Conservation (phyloP, 768 basidiomycete species). For the Mycena kentingensis region DNA sequence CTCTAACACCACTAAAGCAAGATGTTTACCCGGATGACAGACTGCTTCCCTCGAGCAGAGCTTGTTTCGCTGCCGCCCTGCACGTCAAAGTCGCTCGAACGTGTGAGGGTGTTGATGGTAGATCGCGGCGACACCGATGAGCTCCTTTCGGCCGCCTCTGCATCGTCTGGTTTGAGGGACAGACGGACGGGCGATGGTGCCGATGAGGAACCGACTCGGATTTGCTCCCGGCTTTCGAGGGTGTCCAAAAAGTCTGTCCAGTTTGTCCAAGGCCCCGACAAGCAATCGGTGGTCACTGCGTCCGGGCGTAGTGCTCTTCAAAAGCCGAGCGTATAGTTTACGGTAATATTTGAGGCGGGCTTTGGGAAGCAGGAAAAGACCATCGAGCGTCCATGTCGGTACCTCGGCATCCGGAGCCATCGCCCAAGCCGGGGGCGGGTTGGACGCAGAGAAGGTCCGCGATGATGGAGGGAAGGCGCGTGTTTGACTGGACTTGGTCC, state of each 20-base stretch:
- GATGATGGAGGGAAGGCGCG: conserved; percentile 68
- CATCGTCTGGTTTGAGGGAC: conserved; percentile 47
- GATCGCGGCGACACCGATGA: conserved; percentile 16
- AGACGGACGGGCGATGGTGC: conserved; percentile 23
- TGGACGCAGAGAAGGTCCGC: conserved; percentile 64
- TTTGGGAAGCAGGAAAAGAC: conserved; percentile 85
- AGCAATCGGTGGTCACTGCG: conserved; percentile 85
- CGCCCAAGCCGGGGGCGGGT: conserved; percentile 55
- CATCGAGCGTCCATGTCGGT: conserved; percentile 79
- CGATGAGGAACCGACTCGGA: conserved; percentile 49
- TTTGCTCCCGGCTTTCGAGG: conserved; percentile 59
- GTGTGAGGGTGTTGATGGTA: conserved; percentile 21
- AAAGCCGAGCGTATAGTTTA: conserved; percentile 81
- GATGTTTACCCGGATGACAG: conserved; percentile 53
- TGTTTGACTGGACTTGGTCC: conserved; percentile 77
- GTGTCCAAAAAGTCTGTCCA: conserved; percentile 73
- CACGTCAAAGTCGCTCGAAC: conserved; percentile 29
- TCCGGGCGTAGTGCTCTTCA: conserved; percentile 86
- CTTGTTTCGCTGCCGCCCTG: conserved; percentile 47
- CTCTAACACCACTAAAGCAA: not conserved
- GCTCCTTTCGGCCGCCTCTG: conserved; percentile 38
- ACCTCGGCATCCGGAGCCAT: conserved; percentile 39
- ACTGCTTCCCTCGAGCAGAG: conserved; percentile 54
- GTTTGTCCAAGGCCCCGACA: conserved; percentile 74
- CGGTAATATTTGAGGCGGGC: conserved; percentile 87